Percentiles rank a stretch among this genome's conserved stretches.
phyloP scores from a whole-genome alignment of 1,139 yeast genomes.

The Suhomyces taliae region DNA sequence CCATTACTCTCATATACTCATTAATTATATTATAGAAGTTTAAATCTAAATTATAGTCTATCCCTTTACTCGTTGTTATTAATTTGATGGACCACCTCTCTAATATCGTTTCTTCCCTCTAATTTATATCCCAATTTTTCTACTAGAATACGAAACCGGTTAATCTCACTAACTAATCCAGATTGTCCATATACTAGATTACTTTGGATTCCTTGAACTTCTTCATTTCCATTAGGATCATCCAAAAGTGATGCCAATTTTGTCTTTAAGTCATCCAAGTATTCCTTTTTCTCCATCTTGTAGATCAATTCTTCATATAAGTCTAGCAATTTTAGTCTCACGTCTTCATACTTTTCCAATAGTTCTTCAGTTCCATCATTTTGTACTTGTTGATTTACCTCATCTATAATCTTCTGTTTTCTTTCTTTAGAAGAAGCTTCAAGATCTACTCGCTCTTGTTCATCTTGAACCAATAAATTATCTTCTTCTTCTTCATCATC shows the following conservation, averaged over 20 bases:
- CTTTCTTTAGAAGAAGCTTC: neutral
- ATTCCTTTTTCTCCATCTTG: constrained; percentile 29
- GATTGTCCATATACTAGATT: constrained; percentile 13
- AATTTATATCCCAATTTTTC: constrained; percentile 24
- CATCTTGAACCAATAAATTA: constrained; percentile 6
- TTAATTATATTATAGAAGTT: no score
- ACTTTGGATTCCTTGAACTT: constrained; percentile 12
- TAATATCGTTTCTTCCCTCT: neutral
- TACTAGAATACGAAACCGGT: constrained; percentile 32
- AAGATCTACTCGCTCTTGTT: constrained; percentile 3
- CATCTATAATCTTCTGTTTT: constrained; percentile 1
- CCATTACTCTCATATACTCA: no score
- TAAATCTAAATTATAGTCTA: no score
- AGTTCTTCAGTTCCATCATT: constrained; percentile 5
- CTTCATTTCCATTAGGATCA: constrained; percentile 10
- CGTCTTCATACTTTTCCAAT: constrained; percentile 25
- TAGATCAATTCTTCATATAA: constrained; percentile 22
- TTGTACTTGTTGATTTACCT: neutral
- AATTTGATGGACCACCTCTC: constrained; percentile 6
- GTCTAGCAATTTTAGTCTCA: constrained; percentile 22
- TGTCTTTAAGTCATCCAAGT: constrained; percentile 21
- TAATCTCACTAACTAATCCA: constrained; percentile 23
- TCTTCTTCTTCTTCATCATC: constrained; percentile 1
- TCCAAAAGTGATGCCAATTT: constrained; percentile 14
- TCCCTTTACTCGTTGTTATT: constrained; percentile 7